phyloP scores from a whole-genome alignment of 768 basidiomycete species.

The Boletus sp. region DNA sequence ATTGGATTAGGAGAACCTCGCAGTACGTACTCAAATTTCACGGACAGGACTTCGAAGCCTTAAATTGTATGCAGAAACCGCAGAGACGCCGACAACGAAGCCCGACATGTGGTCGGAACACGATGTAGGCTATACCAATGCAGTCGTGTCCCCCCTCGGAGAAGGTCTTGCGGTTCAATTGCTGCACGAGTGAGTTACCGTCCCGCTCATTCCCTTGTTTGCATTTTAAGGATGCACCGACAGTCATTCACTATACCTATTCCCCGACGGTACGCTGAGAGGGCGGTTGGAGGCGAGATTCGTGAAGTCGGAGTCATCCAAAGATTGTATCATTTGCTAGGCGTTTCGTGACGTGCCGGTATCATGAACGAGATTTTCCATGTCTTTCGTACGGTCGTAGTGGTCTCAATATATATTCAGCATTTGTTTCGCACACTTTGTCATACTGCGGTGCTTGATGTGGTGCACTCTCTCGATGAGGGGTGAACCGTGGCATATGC shows the following conservation, averaged over 20 bases:
- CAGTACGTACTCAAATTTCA: neutral
- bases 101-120: constrained; percentile 19
- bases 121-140: constrained; percentile 12
- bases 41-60: no score
- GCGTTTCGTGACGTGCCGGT: neutral
- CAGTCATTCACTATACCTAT: constrained; percentile 15
- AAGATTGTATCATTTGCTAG: constrained; percentile 16
- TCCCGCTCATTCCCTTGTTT: neutral
- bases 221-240: neutral
- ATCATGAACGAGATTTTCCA: neutral
- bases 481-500: neutral
- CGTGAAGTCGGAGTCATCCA: constrained; percentile 6
- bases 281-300: constrained; percentile 16
- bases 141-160: constrained; percentile 3
- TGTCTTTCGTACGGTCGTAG: no score
- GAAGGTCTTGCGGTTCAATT: neutral
- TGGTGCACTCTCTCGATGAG: constrained; percentile 47
- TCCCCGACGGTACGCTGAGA: constrained; percentile 20
- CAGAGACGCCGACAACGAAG: constrained; percentile 3
- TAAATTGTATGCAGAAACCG: neutral
- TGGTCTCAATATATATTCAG: no score
- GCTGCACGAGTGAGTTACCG: constrained; percentile 7
- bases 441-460: constrained; percentile 35
- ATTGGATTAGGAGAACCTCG: neutral
- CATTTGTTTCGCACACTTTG: no score